Percentiles rank a stretch among this genome's conserved stretches.
These are phyloP conservation scores for Udeniomyces megalosporus DNA, from an alignment of 768 basidiomycete genomes.

Conservation along the genomic window DNA sequence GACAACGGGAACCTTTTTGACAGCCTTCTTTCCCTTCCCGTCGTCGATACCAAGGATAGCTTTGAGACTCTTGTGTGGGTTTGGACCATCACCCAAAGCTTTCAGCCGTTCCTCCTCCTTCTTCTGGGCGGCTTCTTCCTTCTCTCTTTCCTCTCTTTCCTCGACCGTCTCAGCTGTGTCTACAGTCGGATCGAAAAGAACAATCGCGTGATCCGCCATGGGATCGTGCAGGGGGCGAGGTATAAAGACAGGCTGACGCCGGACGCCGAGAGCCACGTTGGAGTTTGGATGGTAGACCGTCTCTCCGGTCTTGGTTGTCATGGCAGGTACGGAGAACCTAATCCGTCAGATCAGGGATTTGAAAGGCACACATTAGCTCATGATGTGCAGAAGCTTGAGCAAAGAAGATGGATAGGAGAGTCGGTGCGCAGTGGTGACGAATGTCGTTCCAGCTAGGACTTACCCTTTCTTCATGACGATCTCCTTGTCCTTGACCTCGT, in stretches of 20 bases:
- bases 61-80: conserved; percentile 83
- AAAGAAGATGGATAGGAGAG: too few species aligned
- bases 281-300: conserved; percentile 42
- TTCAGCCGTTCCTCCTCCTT: conserved; percentile 40
- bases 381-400: too few species aligned
- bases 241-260: conserved; percentile 58
- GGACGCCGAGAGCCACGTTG: conserved; percentile 65
- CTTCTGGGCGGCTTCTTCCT: conserved; percentile 45
- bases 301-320: conserved; percentile 39
- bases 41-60: conserved; percentile 51
- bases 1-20: conserved; percentile 80
- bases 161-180: conserved; percentile 83
- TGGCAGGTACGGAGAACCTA: conserved; percentile 66
- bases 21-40: conserved; percentile 35
- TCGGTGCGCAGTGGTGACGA: neutral
- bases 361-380: too few species aligned
- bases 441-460: neutral
- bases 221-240: conserved; percentile 93
- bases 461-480: conserved; percentile 1
- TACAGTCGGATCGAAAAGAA: conserved; percentile 89
- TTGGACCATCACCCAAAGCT: conserved; percentile 51
- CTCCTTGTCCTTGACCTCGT: conserved; percentile 10
- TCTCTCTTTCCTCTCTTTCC: conserved; percentile 55
- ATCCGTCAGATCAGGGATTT: too few species aligned
- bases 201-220: conserved; percentile 94